Base-by-base conservation (phyloP, 176 grass and related monocot genomes). In the Musa troglodytarum region DNA sequence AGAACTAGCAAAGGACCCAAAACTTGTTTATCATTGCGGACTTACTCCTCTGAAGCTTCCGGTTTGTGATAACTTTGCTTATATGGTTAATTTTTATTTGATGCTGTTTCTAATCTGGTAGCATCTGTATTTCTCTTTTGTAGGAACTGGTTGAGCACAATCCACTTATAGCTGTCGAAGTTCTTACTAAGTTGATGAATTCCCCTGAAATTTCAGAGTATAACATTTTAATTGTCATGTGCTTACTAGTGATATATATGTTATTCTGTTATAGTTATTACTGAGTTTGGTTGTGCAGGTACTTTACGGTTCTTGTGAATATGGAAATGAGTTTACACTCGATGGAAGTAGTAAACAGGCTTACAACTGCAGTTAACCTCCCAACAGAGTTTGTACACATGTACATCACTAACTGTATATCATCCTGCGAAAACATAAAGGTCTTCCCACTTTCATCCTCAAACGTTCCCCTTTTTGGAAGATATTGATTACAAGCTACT, bases 251-350 rank as follows among this genome's bases (percentile, higher is more conserved):
- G 22, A 13, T 76, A 20, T 82, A 61, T 43, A 62, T 81, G n/a
- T 63, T 83, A 20, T 23, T 71, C n/a, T 68, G 15, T 26, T 23
- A 34, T 34, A 52, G 22, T 11, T 78, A 76, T 52, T 63, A 43
- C 16, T 53, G 43, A 79, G 68, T 17, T 65, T 76, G n/a, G 72
- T 83, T 43, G 70, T 17, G 68, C 83, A 92, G 90, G 79, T 97
- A 90, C 75, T 97, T 97, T 19, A 80, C 89, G 68, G 76, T 89
- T 74, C 88, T 93, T 82, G 95, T 91, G 55, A 86, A 93, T 72
- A 98, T 93, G 95, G 82, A 98, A 68, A 98, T 98, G 95, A 98
- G 95, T 64, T 77, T 98, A 53, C 90, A 93, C 84, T 98, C 95
- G 22, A 98, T 98, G 95, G 95, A 93, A 91, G 95, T 98, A 80